phyloP scores from a whole-genome alignment of 306 rosid species.

The Cyclanthera cordifolia region DNA sequence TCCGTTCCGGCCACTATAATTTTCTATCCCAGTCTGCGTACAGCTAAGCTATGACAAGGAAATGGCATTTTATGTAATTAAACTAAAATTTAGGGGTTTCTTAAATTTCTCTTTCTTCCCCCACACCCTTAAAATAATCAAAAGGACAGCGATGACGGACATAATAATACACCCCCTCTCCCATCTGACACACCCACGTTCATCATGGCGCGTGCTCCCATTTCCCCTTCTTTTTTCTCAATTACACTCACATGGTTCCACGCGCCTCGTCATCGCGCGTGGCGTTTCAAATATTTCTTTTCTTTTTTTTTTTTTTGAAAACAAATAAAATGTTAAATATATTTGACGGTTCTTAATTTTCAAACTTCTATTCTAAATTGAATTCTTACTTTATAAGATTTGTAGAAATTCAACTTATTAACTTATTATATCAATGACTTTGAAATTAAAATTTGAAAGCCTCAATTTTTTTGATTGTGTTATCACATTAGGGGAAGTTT shows the following conservation, averaged over 20 bases:
- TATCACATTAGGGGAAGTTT: too few species aligned
- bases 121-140: slow-evolving; percentile 29
- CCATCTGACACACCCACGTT: slow-evolving; percentile 35
- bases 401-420: neutral
- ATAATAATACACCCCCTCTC: slow-evolving; percentile 39
- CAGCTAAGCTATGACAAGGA: slow-evolving; percentile 2
- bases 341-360: neutral
- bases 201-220: slow-evolving; percentile 53
- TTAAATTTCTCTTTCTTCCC: neutral
- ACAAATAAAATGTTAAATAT: too few species aligned
- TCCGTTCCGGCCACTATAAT: slow-evolving; percentile 29
- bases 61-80: slow-evolving; percentile 22
- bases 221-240: neutral
- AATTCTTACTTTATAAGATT: neutral
- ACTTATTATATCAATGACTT: too few species aligned
- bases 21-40: neutral
- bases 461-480: too few species aligned
- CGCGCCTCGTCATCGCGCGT: slow-evolving; percentile 20
- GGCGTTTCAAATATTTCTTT: neutral
- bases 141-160: slow-evolving; percentile 32
- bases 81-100: neutral
- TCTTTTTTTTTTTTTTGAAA: too few species aligned
- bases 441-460: too few species aligned
- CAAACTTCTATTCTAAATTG: neutral
- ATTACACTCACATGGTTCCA: neutral